These are phyloP conservation scores for Paracoccidioides brasiliensis DNA, from an alignment of 2,329 filamentous ascomycete species.

Conservation along the genomic window DNA sequence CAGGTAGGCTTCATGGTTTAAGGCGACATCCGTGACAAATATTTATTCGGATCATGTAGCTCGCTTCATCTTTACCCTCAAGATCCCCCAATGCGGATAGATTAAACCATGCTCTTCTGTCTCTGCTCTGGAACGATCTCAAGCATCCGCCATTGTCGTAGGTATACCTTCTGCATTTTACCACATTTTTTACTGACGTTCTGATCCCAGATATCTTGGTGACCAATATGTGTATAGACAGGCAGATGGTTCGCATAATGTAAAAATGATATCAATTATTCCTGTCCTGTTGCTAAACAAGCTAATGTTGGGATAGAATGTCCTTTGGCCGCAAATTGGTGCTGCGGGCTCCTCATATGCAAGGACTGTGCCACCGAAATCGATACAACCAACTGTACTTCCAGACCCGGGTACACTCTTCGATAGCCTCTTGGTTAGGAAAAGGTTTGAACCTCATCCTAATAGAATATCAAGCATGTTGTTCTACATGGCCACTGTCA, in stretches of 20 bases:
- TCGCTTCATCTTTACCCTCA: slow-evolving; percentile 18
- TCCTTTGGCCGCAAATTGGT: slow-evolving; percentile 14
- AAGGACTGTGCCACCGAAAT: slow-evolving; percentile 14
- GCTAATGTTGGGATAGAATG: slow-evolving; percentile 9
- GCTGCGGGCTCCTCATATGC: slow-evolving; percentile 18
- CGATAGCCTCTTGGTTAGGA: slow-evolving; percentile 12
- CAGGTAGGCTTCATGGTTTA: slow-evolving; percentile 21
- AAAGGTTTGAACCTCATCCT: slow-evolving; percentile 22
- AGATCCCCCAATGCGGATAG: slow-evolving; percentile 14
- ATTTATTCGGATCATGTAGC: slow-evolving; percentile 30
- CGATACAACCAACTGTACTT: slow-evolving; percentile 9
- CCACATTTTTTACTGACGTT: slow-evolving; percentile 32
- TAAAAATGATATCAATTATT: slow-evolving; percentile 3
- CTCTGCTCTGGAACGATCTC: slow-evolving; percentile 20
- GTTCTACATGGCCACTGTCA: slow-evolving; percentile 40
- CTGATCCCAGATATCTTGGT: slow-evolving; percentile 33
- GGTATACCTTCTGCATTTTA: slow-evolving; percentile 16
- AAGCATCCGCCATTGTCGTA: slow-evolving; percentile 29
- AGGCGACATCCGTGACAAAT: slow-evolving; percentile 34
- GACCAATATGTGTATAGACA: slow-evolving; percentile 21
- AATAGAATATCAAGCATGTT: slow-evolving; percentile 36
- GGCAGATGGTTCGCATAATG: slow-evolving; percentile 18
- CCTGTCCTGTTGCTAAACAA: background rate
- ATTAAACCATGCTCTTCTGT: slow-evolving; percentile 17
- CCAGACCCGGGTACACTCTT: slow-evolving; percentile 18